These are phyloP conservation scores for Murraya paniculata DNA, from an alignment of 345 rosid species.

Conservation along the genomic window DNA sequence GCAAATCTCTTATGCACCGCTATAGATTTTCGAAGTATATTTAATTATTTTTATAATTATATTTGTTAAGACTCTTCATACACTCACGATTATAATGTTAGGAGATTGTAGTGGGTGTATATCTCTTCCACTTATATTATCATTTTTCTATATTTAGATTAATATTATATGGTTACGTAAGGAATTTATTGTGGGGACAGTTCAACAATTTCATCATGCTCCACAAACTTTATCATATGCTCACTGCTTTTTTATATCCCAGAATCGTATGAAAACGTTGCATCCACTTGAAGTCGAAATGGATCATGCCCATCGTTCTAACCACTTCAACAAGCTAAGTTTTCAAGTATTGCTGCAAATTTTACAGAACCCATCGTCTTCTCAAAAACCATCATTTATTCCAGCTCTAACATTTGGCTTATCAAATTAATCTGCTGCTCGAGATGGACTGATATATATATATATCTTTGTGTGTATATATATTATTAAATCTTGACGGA, in stretches of 20 bases:
- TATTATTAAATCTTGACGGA: too few species aligned
- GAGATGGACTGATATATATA: too few species aligned
- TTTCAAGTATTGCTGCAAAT: neutral
- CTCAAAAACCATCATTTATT: neutral
- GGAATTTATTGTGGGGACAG: slow-evolving; percentile 8
- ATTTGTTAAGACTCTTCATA: too few species aligned
- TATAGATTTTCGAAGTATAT: too few species aligned
- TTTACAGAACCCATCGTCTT: neutral
- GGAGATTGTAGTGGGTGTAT: too few species aligned
- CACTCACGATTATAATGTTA: too few species aligned
- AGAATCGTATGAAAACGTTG: slow-evolving; percentile 2
- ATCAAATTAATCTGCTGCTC: too few species aligned
- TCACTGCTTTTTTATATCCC: neutral
- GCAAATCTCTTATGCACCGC: too few species aligned
- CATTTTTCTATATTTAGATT: neutral
- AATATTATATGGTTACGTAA: neutral
- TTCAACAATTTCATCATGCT: slow-evolving; percentile 1
- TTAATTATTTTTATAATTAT: too few species aligned
- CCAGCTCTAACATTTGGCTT: too few species aligned
- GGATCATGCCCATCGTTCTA: neutral
- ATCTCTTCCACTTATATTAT: neutral
- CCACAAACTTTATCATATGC: slow-evolving; percentile 17
- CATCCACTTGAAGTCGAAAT: slow-evolving; percentile 7
- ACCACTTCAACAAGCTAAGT: neutral
- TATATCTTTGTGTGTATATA: too few species aligned